Evolutionary conservation across 1,284 basidiomycete species (phyloP), one percentile per base, ranked within the genome.

Genomic region (Malassezia japonica): DNA sequence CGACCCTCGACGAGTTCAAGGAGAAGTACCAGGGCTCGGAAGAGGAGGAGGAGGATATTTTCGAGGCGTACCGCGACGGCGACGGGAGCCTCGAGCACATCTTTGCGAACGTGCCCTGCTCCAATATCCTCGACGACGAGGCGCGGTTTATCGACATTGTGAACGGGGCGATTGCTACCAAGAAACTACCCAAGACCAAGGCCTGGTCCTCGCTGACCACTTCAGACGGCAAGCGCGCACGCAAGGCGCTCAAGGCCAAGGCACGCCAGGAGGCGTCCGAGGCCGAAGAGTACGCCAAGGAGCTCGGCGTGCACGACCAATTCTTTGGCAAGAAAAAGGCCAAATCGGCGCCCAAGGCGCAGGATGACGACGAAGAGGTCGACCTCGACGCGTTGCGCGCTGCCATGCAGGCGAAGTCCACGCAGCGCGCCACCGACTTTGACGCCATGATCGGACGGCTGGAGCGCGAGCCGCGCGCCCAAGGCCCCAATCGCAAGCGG

Each of bases 271-370:
- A 70, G 43, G 64, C 64, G 5, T 47, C 29, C 1, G 61, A 70
- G 34, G 65, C 66, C 2, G 64, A 67, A 34, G 61, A 60, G 35
- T 55, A 66, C 9, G 67, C 67, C 4, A 59, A 58, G 21, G 63
- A 67, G 55, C 55, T 73, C 9, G 69, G 70, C 38, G 67, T 73
- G 1, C 72, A 63, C 61, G 70, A 73, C 36, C 60, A 67, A 23
- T 46, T 73, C 2, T 73, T 65, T 23, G 50, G 37, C 13, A 63
- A 59, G 1, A 64, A 61, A 43, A 55, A 36, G 27, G 42, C 10
- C 32, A 38, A 56, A 20, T 10, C 29, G 15, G 31, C 31, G 16
- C 20, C 29, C 25, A 36, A 31, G 12, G 28, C 28, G 4, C 28
- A 32, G 3, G 52, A 56, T 6, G 56, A 44, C 7, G 55, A 54